Base-by-base conservation (phyloP, 2,329 filamentous ascomycete genomes). In the Calonectria naviculata region DNA sequence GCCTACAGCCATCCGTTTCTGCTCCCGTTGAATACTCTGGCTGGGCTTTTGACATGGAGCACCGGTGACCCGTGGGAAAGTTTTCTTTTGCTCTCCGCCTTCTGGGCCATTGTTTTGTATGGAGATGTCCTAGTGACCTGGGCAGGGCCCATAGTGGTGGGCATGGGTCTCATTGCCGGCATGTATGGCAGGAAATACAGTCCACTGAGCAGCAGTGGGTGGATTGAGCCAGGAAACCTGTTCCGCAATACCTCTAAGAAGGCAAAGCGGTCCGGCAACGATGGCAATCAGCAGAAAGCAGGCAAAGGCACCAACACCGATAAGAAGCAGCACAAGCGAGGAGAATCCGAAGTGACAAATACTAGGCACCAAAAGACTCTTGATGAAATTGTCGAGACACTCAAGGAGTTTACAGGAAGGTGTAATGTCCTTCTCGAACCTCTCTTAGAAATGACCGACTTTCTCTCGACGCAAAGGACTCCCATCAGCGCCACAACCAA, bases 1-100 rank as follows among this genome's bases (percentile, higher is more conserved):
- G 96, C 96, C 74, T 98, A 98, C 82, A 98, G 95, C 74, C 96
- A 99, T 81, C 95, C 97, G 0, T 98, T 98, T 81, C 87, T 99
- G 9, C 87, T 98, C 9, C 95, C 95, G 7, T 86, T 98, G 68
- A 98, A 98, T 82, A 94, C 93, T 80, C 84, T 97, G 19, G 93
- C 90, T 3, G 97, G 96, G 0, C 86, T 99, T 72, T 80, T 99
- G 73, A 98, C 94, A 85, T 99, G 97, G 97, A 98, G 95, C 10
- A 95, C 93, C 1, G 93, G 91, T 44, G 97, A 99, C 81, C 92
- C 95, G 0, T 99, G 96, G 96, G 95, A 98, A 87, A 98, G 95
- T 87, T 99, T 98, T 80, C 87, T 99, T 72, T 83, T 99, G 36
- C 89, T 99, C 4, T 92, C 92, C 21, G 88, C 86, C 36, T 99